Evolutionary conservation across 2,329 filamentous ascomycete species (phyloP).

Genomic region (Aspergillus tanneri): DNA sequence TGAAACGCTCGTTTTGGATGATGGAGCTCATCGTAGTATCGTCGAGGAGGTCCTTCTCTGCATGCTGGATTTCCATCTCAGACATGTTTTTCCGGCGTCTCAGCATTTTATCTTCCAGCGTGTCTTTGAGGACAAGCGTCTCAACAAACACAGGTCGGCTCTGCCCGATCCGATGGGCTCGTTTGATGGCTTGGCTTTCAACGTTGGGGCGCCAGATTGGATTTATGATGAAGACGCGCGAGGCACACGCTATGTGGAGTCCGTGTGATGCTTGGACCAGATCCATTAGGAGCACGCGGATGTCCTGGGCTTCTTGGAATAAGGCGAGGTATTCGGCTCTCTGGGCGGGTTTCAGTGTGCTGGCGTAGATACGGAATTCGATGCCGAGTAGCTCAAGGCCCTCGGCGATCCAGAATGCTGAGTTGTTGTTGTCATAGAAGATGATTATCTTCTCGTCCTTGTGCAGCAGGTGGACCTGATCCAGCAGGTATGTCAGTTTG

Average conservation of each 20-base stretch:
- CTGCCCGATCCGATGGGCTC: constrained; percentile 85
- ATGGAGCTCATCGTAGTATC: constrained; percentile 59
- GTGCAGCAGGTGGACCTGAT: constrained; percentile 67
- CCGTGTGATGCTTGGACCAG: constrained; percentile 86
- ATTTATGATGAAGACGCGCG: constrained; percentile 83
- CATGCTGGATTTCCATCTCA: constrained; percentile 54
- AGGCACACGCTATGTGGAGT: constrained; percentile 78
- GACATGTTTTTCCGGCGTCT: constrained; percentile 73
- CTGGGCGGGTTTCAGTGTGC: constrained; percentile 57
- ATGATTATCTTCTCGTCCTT: constrained; percentile 79
- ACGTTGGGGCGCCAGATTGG: constrained; percentile 81
- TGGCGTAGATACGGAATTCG: constrained; percentile 59
- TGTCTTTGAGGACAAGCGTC: constrained; percentile 75
- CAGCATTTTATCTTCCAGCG: constrained; percentile 82
- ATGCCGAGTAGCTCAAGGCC: constrained; percentile 70
- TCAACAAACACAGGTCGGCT: constrained; percentile 76
- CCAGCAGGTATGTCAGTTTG: constrained; percentile 82
- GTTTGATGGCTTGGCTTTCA: constrained; percentile 87
- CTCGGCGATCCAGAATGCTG: constrained; percentile 81
- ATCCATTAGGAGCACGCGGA: constrained; percentile 85
- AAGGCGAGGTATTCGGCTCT: constrained; percentile 73
- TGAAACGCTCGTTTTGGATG: constrained; percentile 55
- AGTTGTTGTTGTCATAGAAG: constrained; percentile 87
- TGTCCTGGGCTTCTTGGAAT: constrained; percentile 68
- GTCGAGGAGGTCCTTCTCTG: constrained; percentile 59